Evolutionary conservation across 1,284 basidiomycete genomes (phyloP).

Genomic region (Malassezia pachydermatis): DNA sequence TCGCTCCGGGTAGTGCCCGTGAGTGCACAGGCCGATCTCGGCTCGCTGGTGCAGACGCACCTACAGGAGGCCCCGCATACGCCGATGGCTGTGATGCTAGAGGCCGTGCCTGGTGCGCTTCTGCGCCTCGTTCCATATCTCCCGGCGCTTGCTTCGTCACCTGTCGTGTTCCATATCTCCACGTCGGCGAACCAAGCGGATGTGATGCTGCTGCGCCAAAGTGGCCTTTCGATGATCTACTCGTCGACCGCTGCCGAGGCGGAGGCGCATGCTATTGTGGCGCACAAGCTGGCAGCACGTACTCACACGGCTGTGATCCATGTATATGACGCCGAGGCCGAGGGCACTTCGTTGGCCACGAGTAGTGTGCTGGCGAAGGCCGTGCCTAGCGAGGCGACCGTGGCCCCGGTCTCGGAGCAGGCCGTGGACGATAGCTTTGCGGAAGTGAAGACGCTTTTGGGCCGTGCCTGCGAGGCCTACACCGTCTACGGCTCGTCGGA

Average conservation of each 20-base stretch:
- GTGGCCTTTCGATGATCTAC: slow-evolving; percentile 58
- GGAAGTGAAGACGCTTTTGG: slow-evolving; percentile 29
- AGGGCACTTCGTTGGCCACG: slow-evolving; percentile 25
- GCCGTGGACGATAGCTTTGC: slow-evolving; percentile 44
- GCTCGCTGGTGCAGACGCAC: slow-evolving; percentile 8
- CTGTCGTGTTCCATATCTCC: slow-evolving; percentile 36
- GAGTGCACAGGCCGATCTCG: slow-evolving; percentile 6
- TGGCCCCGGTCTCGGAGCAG: slow-evolving; percentile 14
- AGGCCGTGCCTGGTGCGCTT: neutral
- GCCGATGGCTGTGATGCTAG: slow-evolving; percentile 3
- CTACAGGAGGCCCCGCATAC: neutral
- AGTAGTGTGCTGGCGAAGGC: slow-evolving; percentile 6
- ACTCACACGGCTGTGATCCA: slow-evolving; percentile 65
- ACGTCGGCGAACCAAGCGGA: slow-evolving; percentile 55
- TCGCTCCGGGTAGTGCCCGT: neutral
- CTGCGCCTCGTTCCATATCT: slow-evolving; percentile 38
- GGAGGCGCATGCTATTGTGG: slow-evolving; percentile 63
- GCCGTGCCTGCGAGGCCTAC: slow-evolving; percentile 34
- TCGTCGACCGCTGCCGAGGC: slow-evolving; percentile 57
- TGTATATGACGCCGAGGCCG: slow-evolving; percentile 55
- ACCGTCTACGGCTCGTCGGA: slow-evolving; percentile 26
- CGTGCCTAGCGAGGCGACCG: neutral
- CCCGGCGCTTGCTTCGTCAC: slow-evolving; percentile 28
- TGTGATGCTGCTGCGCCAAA: slow-evolving; percentile 55
- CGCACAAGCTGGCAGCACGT: slow-evolving; percentile 58